Percentiles rank a stretch among this genome's conserved stretches.
Conservation (phyloP, 331 rosid genomes). For the Acacia pycnantha region DNA sequence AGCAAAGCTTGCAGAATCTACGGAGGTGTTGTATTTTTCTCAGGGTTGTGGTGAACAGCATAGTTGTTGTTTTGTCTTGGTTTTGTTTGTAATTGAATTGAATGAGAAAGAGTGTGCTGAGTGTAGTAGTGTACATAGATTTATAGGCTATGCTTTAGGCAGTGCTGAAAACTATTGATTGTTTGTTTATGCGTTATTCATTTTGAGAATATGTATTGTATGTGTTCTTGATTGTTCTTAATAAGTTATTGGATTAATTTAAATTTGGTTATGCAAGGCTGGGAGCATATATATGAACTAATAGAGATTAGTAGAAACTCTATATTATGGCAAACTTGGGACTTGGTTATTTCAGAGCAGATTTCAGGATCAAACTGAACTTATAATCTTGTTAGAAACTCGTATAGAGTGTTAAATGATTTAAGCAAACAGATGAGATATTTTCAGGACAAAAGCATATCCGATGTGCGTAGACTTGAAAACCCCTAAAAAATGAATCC, state of each 20-base stretch:
- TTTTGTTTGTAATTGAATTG: conserved; percentile 42
- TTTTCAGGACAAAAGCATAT: not conserved
- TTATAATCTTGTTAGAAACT: not conserved
- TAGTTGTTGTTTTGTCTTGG: conserved; percentile 34
- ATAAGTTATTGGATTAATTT: conserved; percentile 29
- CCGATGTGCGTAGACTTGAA: not conserved
- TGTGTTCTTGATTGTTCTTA: conserved; percentile 32
- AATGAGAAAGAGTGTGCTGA: conserved; percentile 40
- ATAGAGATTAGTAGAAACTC: not conserved
- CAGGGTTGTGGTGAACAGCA: conserved; percentile 25
- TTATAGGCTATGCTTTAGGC: conserved; percentile 37
- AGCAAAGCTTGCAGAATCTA: conserved; percentile 31
- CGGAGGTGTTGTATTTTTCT: conserved; percentile 24
- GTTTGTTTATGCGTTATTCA: conserved; percentile 39
- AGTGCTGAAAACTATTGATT: conserved; percentile 36
- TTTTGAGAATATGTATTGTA: conserved; percentile 32
- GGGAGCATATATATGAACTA: not conserved
- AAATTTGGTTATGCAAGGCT: not conserved
- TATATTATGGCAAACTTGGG: not conserved
- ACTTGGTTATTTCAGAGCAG: not conserved
- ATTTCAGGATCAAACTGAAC: not conserved
- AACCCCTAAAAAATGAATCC: not conserved
- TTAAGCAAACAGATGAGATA: not conserved
- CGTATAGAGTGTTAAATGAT: not conserved
- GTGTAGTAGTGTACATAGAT: conserved; percentile 51